Evolutionary conservation across 2,329 filamentous ascomycete genomes (phyloP).

Genomic region (Zymoseptoria passerinii): DNA sequence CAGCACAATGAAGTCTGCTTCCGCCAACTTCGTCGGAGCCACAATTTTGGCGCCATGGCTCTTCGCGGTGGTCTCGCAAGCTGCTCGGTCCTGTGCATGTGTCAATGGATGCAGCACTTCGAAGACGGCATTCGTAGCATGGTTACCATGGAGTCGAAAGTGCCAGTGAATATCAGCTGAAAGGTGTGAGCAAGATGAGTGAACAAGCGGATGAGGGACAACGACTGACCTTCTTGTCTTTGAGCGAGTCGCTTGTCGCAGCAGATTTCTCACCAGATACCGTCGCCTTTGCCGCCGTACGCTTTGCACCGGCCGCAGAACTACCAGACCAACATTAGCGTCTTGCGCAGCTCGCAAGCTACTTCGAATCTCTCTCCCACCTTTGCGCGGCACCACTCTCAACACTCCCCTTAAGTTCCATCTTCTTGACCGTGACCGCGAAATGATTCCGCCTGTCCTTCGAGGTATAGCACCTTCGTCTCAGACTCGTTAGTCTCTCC

Average conservation of each 20-base stretch:
- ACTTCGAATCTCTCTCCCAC: not conserved
- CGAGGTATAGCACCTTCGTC: not conserved
- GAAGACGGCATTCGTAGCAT: not conserved
- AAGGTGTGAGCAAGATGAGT: not conserved
- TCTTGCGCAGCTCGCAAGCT: not conserved
- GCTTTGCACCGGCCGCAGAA: not conserved
- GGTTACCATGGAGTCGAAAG: slow-evolving; percentile 4
- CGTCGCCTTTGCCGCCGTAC: not conserved
- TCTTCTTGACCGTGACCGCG: not conserved
- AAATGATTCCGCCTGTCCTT: not conserved
- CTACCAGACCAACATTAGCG: not conserved
- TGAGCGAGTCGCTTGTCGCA: not conserved
- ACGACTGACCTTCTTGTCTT: not conserved
- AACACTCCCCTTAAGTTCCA: not conserved
- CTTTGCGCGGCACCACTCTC: not conserved
- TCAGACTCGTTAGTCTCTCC: not conserved
- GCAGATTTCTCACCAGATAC: not conserved
- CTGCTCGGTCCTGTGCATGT: slow-evolving; percentile 5
- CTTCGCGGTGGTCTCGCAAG: slow-evolving; percentile 10
- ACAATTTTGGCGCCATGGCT: slow-evolving; percentile 6
- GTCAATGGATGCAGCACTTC: not conserved
- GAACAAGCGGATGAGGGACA: not conserved
- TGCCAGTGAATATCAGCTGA: slow-evolving; percentile 7
- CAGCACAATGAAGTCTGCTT: slow-evolving; percentile 9
- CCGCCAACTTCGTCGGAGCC: slow-evolving; percentile 7